Evolutionary conservation across 163 green algal genomes (phyloP).

Genomic region (Chlorella variabilis): DNA sequence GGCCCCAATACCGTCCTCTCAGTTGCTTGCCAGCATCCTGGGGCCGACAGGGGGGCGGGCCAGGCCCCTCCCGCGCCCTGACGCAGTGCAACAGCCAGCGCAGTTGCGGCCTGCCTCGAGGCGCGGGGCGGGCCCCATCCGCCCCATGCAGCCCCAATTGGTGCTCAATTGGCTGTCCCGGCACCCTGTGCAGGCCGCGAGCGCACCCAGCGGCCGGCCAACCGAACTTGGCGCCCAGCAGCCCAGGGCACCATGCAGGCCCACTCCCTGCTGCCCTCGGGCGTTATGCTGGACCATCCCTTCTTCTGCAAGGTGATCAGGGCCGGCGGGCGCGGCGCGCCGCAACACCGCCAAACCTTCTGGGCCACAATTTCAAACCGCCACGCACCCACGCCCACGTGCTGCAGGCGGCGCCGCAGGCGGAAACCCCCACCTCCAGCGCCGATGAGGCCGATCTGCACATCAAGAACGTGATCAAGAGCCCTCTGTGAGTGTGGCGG

Average conservation of each 20-base stretch:
- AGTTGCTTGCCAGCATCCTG: too few relatives aligned
- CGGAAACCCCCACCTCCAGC: slow-evolving; percentile 9
- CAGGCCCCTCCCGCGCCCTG: not conserved
- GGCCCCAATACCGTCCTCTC: too few relatives aligned
- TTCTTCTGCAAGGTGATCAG: not conserved
- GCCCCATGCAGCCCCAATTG: not conserved
- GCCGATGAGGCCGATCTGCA: slow-evolving; percentile 1
- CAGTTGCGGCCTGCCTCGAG: not conserved
- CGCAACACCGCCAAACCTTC: too few relatives aligned
- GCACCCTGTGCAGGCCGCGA: not conserved
- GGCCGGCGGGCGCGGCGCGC: too few relatives aligned
- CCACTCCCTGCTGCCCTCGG: not conserved
- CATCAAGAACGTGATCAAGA: slow-evolving; percentile 19
- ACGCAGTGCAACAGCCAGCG: not conserved
- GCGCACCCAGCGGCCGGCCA: not conserved
- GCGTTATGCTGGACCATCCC: not conserved
- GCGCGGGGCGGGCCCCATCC: not conserved
- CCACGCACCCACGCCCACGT: too few relatives aligned
- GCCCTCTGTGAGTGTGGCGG: slow-evolving; percentile 37
- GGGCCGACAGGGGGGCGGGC: too few relatives aligned
- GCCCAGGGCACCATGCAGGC: not conserved
- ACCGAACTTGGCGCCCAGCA: not conserved
- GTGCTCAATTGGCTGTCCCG: not conserved
- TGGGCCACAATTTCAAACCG: not conserved
- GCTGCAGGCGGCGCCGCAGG: not conserved